Percentiles rank a stretch among this genome's conserved stretches.
phyloP scores from a whole-genome alignment of 257 asterid genomes.

The Plectranthus barbatus region DNA sequence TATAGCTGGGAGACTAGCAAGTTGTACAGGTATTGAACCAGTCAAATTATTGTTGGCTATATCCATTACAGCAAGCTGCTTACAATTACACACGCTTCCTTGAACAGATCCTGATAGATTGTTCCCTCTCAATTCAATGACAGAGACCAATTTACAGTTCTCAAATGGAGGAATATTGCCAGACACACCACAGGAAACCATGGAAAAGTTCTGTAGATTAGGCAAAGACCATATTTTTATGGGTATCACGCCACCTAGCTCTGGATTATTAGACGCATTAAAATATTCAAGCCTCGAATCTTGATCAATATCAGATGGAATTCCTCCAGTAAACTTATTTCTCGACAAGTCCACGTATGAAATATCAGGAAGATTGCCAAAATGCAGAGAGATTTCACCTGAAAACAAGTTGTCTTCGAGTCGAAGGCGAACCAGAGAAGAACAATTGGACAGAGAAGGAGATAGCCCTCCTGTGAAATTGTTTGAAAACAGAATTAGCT shows the following conservation, averaged over 20 bases:
- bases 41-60: slow-evolving; percentile 57
- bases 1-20: slow-evolving; percentile 52
- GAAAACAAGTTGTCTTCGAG: slow-evolving; percentile 73
- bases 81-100: slow-evolving; percentile 53
- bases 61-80: slow-evolving; percentile 48
- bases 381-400: slow-evolving; percentile 61
- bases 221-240: slow-evolving; percentile 49
- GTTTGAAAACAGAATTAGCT: slow-evolving; percentile 72
- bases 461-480: slow-evolving; percentile 62
- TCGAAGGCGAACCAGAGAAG: slow-evolving; percentile 81
- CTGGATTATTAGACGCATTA: slow-evolving; percentile 73
- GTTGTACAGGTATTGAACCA: slow-evolving; percentile 56
- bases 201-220: slow-evolving; percentile 66
- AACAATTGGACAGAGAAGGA: slow-evolving; percentile 79
- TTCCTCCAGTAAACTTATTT: slow-evolving; percentile 62
- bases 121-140: slow-evolving; percentile 64
- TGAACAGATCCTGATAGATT: slow-evolving; percentile 62
- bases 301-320: slow-evolving; percentile 40
- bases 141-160: slow-evolving; percentile 45
- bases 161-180: slow-evolving; percentile 69
- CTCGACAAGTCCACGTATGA: slow-evolving; percentile 80
- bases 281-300: slow-evolving; percentile 55
- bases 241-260: slow-evolving; percentile 63
- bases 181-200: slow-evolving; percentile 57
- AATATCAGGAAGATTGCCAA: slow-evolving; percentile 35